These are phyloP conservation scores for Fistulinella prunicolor DNA, from an alignment of 768 basidiomycete genomes.

Conservation along the genomic window DNA sequence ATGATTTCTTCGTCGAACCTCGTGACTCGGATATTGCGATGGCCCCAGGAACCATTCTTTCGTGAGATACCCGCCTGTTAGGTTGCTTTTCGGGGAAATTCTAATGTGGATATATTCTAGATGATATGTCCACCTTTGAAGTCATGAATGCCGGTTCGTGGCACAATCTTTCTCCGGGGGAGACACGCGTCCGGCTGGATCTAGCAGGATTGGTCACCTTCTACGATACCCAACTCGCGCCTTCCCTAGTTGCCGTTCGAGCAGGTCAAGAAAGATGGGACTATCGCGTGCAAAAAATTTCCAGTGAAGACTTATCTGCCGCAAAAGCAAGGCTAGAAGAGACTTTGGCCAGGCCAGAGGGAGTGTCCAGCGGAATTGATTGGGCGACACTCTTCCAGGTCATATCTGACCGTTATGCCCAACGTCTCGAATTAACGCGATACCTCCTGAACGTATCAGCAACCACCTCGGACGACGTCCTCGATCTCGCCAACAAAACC, in stretches of 20 bases:
- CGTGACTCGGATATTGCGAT: no score
- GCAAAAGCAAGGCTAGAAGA: constrained; percentile 5
- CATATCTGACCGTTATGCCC: constrained; percentile 34
- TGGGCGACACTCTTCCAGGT: no score
- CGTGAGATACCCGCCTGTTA: constrained; percentile 1
- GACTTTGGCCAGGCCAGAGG: neutral
- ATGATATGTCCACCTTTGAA: constrained; percentile 4
- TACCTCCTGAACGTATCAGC: constrained; percentile 20
- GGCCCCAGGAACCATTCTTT: neutral
- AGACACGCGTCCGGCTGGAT: constrained; percentile 23
- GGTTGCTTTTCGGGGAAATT: neutral
- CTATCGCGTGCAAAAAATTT: constrained; percentile 16
- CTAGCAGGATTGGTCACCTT: constrained; percentile 21
- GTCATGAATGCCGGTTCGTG: constrained; percentile 17
- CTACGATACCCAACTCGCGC: constrained; percentile 23
- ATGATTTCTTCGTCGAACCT: constrained; percentile 42
- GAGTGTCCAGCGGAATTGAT: constrained; percentile 29
- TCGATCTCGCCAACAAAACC: constrained; percentile 4
- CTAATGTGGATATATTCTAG: neutral
- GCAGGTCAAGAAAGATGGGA: constrained; percentile 18
- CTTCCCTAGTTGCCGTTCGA: constrained; percentile 16
- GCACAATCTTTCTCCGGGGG: constrained; percentile 27
- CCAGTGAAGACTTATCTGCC: constrained; percentile 8
- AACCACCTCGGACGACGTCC: neutral
- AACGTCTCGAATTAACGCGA: constrained; percentile 26